Evolutionary conservation across 2,329 filamentous ascomycete species (phyloP).

Genomic region (Tolypocladium ophioglossoides): DNA sequence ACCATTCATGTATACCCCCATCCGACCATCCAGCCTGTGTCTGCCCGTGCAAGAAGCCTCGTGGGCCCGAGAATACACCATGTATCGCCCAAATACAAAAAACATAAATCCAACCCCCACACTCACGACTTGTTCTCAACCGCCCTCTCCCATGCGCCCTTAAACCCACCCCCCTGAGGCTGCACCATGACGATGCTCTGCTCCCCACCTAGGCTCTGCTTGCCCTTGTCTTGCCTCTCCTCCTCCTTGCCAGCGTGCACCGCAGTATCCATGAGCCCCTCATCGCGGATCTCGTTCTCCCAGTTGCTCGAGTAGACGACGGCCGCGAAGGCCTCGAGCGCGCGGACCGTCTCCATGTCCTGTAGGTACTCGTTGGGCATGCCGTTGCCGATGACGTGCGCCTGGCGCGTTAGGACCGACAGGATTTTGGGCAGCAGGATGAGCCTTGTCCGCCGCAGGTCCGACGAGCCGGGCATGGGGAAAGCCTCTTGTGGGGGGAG

Average conservation of each 20-base stretch:
- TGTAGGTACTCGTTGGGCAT: slow-evolving; percentile 60
- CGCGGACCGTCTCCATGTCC: slow-evolving; percentile 64
- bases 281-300: slow-evolving; percentile 51
- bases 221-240: slow-evolving; percentile 5
- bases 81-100: slow-evolving; percentile 3
- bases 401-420: slow-evolving; percentile 82
- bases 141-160: slow-evolving; percentile 62
- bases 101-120: not conserved
- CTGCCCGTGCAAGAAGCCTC: not conserved
- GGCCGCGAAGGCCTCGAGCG: slow-evolving; percentile 74
- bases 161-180: slow-evolving; percentile 37
- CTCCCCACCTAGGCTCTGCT: slow-evolving; percentile 18
- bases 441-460: slow-evolving; percentile 46
- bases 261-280: slow-evolving; percentile 28
- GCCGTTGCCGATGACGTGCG: slow-evolving; percentile 77
- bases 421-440: slow-evolving; percentile 75
- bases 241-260: slow-evolving; percentile 18
- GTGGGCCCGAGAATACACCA: not conserved
- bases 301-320: slow-evolving; percentile 83
- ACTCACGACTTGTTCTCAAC: slow-evolving; percentile 16
- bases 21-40: not conserved
- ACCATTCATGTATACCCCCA: not conserved
- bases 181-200: slow-evolving; percentile 47
- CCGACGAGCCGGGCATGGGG: slow-evolving; percentile 38
- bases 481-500: slow-evolving; percentile 20